A percentile compares a stretch with the other conserved stretches of the same genome.
Conservation (phyloP, 208 protist genomes). For the Blechomonas ayalai region DNA sequence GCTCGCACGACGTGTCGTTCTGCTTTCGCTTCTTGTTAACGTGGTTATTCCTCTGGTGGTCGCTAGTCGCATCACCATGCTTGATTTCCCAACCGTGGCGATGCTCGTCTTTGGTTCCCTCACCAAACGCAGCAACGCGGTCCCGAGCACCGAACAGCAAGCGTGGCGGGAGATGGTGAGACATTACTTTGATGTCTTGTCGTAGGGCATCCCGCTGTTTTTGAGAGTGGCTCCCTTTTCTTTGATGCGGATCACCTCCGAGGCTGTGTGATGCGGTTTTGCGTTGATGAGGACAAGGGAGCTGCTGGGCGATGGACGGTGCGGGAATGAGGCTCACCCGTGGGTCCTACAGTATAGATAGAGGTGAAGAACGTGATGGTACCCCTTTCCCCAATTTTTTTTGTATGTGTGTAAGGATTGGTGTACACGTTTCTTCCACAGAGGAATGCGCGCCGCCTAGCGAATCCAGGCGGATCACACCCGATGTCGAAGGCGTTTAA, state of each 20-base stretch:
- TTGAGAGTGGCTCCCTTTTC: no score
- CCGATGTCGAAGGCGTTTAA: no score
- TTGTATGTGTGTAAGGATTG: conserved; percentile 5
- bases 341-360: no score
- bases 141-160: conserved; percentile 9
- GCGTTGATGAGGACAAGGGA: no score
- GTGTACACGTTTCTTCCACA: conserved; percentile 6
- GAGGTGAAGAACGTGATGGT: no score
- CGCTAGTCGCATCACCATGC: conserved; percentile 25
- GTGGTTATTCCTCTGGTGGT: conserved; percentile 44
- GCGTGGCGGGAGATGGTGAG: conserved; percentile 39
- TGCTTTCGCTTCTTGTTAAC: conserved; percentile 52
- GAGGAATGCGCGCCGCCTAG: no score
- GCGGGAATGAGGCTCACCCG: no score
- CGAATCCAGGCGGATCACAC: no score
- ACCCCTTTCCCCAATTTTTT: no score
- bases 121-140: conserved; percentile 1
- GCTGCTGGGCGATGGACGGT: no score
- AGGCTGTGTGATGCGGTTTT: no score
- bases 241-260: no score
- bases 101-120: conserved; percentile 51
- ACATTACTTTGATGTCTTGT: conserved; percentile 39
- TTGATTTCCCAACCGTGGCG: conserved; percentile 56
- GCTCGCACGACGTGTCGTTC: conserved; percentile 10
- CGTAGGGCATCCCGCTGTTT: background rate